Conservation (phyloP, 1,139 yeast genomes). For the Geotrichum candidum region DNA sequence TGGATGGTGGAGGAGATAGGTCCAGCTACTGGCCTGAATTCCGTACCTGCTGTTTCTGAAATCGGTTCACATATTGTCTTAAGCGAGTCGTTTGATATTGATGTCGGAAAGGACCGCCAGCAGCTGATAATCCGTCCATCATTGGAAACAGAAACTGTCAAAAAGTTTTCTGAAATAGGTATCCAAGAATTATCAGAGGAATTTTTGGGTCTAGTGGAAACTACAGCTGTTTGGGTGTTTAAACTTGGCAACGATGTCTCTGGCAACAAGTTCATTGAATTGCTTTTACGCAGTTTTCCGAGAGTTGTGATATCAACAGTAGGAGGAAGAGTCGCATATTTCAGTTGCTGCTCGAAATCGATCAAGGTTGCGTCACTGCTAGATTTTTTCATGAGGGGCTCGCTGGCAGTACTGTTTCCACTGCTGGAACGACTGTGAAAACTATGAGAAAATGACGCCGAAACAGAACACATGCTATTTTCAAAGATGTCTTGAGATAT, state of each 20-base stretch:
- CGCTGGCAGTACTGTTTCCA: not conserved
- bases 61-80: not conserved
- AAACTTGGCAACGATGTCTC: not conserved
- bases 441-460: not conserved
- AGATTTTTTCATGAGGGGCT: not conserved
- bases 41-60: not conserved
- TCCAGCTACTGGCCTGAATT: not conserved
- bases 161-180: constrained; percentile 3
- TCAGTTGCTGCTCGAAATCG: not conserved
- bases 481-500: not conserved
- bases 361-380: not conserved
- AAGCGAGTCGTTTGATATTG: constrained; percentile 5
- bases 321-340: not conserved
- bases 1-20: not conserved
- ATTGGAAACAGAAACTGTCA: constrained; percentile 1
- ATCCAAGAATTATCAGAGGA: not conserved
- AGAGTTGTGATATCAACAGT: not conserved
- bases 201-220: not conserved
- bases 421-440: not conserved
- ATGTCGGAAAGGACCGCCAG: not conserved
- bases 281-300: not conserved
- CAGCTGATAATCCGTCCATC: constrained; percentile 7
- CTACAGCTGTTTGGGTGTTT: not conserved
- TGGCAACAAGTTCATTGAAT: not conserved
- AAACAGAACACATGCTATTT: not conserved